Base-by-base conservation (phyloP, 257 asterid genomes). In the Nemophila menziesii region DNA sequence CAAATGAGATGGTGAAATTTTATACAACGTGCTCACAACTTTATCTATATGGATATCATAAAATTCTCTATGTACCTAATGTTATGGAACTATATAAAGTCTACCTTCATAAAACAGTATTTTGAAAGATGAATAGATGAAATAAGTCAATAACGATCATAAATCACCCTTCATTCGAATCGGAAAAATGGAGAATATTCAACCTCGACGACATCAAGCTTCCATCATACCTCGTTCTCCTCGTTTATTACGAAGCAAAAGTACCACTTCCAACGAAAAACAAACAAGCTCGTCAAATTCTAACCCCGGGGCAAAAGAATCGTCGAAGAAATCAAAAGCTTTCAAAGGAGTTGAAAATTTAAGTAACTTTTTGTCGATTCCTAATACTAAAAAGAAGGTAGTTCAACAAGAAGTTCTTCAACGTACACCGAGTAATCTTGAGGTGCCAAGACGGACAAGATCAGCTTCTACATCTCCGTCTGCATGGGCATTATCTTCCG, bases 401-500 rank as follows among this genome's bases (percentile, higher is more conserved):
- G 46, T 45, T 9, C 45, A 33, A 16, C 42, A 34, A 10, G 65
- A 44, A 40, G 38, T 64, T 51, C 20, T 58, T 49, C 78, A 55
- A 10, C 72, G 78, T 0, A 52, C 47, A 12, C 44, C 19, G 33
- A 55, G 71, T 63, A 64, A 52, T 44, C 49, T 37, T 18, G 75
- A 4, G 6, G 6, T 46, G 48, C 69, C 73, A 24, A 58, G 61
- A 73, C 62, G 56, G 55, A 37, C 72, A 19, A 37, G 77, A 43
- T 66, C 81, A 5, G 61, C 73, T 11, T 43, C 71, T 8, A 52
- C 75, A 49, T 84, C 95, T 16, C 92, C 84, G 10, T 80, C 95
- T 1, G 93, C 92, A 8, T 84, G 93, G 95, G 95, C 95, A 8
- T 43, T 84, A 51, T 84, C 95, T 0, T 73, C 92, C 0, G 92